These are phyloP conservation scores for Wickerhamomyces ciferrii DNA, from an alignment of 805 yeast genomes.

Conservation along the genomic window DNA sequence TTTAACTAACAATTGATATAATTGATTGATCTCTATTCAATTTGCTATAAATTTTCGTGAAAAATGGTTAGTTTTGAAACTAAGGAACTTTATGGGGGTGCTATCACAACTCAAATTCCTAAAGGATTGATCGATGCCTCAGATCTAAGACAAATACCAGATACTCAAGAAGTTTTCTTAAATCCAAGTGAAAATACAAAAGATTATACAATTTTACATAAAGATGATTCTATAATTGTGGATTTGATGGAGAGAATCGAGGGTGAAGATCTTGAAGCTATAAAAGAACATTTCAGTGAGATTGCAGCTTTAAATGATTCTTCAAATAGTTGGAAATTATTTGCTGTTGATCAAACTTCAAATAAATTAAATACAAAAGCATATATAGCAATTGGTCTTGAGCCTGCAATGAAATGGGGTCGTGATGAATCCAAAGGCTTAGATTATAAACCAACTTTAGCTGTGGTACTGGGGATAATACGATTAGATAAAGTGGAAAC, in stretches of 20 bases:
- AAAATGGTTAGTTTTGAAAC: constrained; percentile 4
- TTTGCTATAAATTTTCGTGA: too few species aligned
- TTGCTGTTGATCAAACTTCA: constrained; percentile 21
- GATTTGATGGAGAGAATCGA: constrained; percentile 56
- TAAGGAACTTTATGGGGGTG: constrained; percentile 75
- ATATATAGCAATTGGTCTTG: constrained; percentile 31
- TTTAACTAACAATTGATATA: too few species aligned
- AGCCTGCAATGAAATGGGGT: constrained; percentile 51
- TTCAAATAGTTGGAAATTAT: constrained; percentile 22
- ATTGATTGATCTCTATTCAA: too few species aligned
- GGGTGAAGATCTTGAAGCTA: constrained; percentile 34
- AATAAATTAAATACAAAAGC: constrained; percentile 15
- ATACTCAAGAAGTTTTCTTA: constrained; percentile 88
- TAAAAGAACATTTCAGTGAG: constrained; percentile 52
- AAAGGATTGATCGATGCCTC: constrained; percentile 69
- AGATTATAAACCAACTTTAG: constrained; percentile 30
- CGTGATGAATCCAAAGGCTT: constrained; percentile 21
- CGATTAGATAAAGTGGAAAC: constrained; percentile 47
- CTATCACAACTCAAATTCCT: constrained; percentile 59
- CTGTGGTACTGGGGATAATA: constrained; percentile 51
- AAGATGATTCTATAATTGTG: constrained; percentile 54
- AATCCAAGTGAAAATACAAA: constrained; percentile 28
- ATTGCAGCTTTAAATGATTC: constrained; percentile 39
- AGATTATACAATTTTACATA: constrained; percentile 27
- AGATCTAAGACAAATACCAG: constrained; percentile 76